A percentile compares a stretch with the other conserved stretches of the same genome.
Evolutionary conservation across 257 asterid genomes (phyloP).

Genomic region (Nicotiana sylvestris): DNA sequence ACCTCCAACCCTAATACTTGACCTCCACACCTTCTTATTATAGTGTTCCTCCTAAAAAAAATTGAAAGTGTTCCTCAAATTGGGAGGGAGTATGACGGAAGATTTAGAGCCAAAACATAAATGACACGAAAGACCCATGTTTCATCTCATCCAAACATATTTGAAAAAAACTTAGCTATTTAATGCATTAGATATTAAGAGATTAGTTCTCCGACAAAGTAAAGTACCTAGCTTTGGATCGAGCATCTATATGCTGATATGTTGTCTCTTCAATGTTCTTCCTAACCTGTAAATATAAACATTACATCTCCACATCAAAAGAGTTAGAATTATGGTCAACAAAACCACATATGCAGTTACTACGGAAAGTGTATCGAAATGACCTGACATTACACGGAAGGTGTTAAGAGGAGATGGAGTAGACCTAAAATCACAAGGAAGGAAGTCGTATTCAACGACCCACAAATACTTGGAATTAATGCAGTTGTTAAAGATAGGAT

Average conservation of each 20-base stretch:
- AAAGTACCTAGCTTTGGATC: conserved; percentile 43
- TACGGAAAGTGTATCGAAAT: background rate
- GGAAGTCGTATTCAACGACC: too few relatives aligned
- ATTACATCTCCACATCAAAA: conserved; percentile 1
- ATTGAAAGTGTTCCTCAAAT: too few relatives aligned
- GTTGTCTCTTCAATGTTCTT: conserved; percentile 41
- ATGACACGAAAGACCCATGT: background rate
- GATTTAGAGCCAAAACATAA: background rate
- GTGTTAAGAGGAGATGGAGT: too few relatives aligned
- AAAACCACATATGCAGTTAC: background rate
- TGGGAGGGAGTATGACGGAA: background rate
- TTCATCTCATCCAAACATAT: background rate
- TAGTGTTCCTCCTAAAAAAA: background rate
- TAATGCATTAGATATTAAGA: background rate
- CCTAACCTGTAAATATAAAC: conserved; percentile 30
- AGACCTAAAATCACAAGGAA: too few relatives aligned
- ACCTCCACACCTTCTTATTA: too few relatives aligned
- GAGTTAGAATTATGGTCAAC: background rate
- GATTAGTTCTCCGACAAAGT: background rate
- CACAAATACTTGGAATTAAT: too few relatives aligned
- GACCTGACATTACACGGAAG: too few relatives aligned
- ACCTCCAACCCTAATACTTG: too few relatives aligned
- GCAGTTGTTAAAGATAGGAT: too few relatives aligned
- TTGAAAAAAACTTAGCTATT: background rate
- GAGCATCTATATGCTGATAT: conserved; percentile 51